Conservation (phyloP, 805 yeast genomes). For the Wickerhamiella qilinensis region DNA sequence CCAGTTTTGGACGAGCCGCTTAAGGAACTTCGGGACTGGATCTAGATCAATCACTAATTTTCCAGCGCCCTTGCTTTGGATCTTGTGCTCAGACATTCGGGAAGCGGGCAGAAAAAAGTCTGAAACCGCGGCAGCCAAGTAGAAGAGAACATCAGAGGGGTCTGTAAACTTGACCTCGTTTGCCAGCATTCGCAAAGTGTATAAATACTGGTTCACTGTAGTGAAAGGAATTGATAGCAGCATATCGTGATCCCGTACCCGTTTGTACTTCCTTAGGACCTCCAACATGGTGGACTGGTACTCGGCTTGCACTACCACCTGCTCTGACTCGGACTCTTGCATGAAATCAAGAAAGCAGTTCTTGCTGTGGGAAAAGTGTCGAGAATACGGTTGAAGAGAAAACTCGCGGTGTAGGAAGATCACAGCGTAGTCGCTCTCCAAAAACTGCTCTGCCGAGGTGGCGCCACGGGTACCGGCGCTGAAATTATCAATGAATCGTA, state of each 20-base stretch:
- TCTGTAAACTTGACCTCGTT: slow-evolving; percentile 38
- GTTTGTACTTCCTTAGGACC: slow-evolving; percentile 35
- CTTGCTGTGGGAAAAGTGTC: slow-evolving; percentile 70
- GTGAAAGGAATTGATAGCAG: slow-evolving; percentile 76
- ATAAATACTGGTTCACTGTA: slow-evolving; percentile 84
- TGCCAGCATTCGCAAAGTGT: slow-evolving; percentile 59
- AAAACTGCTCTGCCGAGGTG: slow-evolving; percentile 79
- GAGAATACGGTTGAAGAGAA: slow-evolving; percentile 79
- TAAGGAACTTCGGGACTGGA: slow-evolving; percentile 89
- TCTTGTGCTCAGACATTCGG: slow-evolving; percentile 82
- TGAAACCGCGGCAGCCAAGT: slow-evolving; percentile 93
- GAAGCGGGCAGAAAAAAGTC: slow-evolving; percentile 87
- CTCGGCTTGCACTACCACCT: slow-evolving; percentile 43
- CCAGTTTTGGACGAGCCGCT: slow-evolving; percentile 82
- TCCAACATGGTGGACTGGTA: slow-evolving; percentile 45
- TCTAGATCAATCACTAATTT: slow-evolving; percentile 73
- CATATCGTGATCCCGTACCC: slow-evolving; percentile 34
- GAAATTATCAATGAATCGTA: slow-evolving; percentile 89
- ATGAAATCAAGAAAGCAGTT: slow-evolving; percentile 76
- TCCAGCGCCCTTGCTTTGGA: slow-evolving; percentile 56
- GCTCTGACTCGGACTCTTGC: slow-evolving; percentile 30
- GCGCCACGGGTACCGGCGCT: slow-evolving; percentile 98
- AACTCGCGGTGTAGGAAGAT: slow-evolving; percentile 86
- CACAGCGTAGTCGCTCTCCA: slow-evolving; percentile 78
- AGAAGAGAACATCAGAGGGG: slow-evolving; percentile 45